phyloP scores from a whole-genome alignment of 441 rosid genomes.

The Dalechampia spathulata region DNA sequence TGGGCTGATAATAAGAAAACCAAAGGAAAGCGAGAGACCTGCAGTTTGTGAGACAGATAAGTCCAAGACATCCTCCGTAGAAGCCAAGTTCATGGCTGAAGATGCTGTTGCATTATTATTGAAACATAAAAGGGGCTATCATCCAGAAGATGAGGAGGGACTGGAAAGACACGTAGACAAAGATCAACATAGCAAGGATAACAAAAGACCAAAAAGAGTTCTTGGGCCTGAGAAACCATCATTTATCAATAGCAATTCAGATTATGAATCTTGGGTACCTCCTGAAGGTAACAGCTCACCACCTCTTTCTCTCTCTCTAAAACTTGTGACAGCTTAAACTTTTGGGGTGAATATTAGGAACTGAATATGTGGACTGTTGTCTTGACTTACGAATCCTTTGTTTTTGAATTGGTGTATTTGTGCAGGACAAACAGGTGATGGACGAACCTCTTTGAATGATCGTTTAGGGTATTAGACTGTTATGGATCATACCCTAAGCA shows the following conservation, averaged over 20 bases:
- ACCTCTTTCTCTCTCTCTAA: not conserved
- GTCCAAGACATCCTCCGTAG: slow-evolving; percentile 29
- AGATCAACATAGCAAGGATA: slow-evolving; percentile 32
- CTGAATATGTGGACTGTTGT: not conserved
- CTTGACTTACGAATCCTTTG: not conserved
- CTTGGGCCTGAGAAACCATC: slow-evolving; percentile 76
- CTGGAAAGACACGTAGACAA: slow-evolving; percentile 23
- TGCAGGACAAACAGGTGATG: slow-evolving; percentile 97
- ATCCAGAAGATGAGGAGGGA: slow-evolving; percentile 34
- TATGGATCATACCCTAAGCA: not conserved
- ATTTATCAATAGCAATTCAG: slow-evolving; percentile 47
- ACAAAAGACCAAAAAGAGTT: slow-evolving; percentile 55
- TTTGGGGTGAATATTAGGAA: no score
- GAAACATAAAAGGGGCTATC: slow-evolving; percentile 73
- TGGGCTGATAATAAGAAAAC: slow-evolving; percentile 83
- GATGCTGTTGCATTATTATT: slow-evolving; percentile 85
- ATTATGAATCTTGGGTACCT: slow-evolving; percentile 82
- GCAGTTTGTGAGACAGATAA: slow-evolving; percentile 25
- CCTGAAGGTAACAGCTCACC: slow-evolving; percentile 69
- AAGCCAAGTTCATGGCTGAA: slow-evolving; percentile 51
- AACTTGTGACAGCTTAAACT: not conserved
- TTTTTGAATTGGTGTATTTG: not conserved
- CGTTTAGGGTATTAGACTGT: slow-evolving; percentile 61
- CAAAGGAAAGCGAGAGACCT: slow-evolving; percentile 38
- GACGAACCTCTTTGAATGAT: slow-evolving; percentile 81